phyloP scores from a whole-genome alignment of 352 stramenopile genomes.

The Phytophthora kernoviae region DNA sequence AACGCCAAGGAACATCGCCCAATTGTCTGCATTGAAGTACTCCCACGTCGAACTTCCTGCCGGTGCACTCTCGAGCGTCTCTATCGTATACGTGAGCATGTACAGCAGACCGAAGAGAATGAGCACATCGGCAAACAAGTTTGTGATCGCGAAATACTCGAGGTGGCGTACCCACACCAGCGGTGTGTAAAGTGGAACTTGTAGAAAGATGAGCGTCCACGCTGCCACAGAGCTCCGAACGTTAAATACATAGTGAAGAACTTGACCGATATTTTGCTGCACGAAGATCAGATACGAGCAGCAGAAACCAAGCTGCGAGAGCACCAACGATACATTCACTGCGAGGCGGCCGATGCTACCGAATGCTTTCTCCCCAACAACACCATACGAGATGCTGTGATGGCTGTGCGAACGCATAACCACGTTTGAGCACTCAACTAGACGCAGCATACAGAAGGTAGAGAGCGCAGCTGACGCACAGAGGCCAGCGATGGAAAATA shows the following conservation, averaged over 20 bases:
- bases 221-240: slow-evolving; percentile 37
- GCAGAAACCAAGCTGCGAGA: slow-evolving; percentile 71
- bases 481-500: slow-evolving; percentile 61
- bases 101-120: slow-evolving; percentile 61
- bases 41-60: slow-evolving; percentile 41
- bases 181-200: slow-evolving; percentile 67
- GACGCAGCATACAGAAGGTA: slow-evolving; percentile 61
- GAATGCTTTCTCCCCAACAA: slow-evolving; percentile 53
- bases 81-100: slow-evolving; percentile 50
- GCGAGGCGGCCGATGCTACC: slow-evolving; percentile 42
- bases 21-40: slow-evolving; percentile 65
- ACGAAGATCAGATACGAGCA: slow-evolving; percentile 79
- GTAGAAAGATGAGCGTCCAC: slow-evolving; percentile 59
- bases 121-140: slow-evolving; percentile 59
- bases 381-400: slow-evolving; percentile 51
- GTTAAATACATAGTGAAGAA: slow-evolving; percentile 54
- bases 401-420: slow-evolving; percentile 26
- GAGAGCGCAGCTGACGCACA: slow-evolving; percentile 53
- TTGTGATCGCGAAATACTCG: slow-evolving; percentile 68
- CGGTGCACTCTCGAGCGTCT: slow-evolving; percentile 34
- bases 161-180: slow-evolving; percentile 64
- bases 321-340: slow-evolving; percentile 66
- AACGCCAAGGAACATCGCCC: slow-evolving; percentile 62
- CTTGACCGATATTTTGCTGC: slow-evolving; percentile 63
- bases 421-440: slow-evolving; percentile 51